Base-by-base conservation (phyloP, 495 filamentous ascomycete genomes). In the Rhypophila decipiens region DNA sequence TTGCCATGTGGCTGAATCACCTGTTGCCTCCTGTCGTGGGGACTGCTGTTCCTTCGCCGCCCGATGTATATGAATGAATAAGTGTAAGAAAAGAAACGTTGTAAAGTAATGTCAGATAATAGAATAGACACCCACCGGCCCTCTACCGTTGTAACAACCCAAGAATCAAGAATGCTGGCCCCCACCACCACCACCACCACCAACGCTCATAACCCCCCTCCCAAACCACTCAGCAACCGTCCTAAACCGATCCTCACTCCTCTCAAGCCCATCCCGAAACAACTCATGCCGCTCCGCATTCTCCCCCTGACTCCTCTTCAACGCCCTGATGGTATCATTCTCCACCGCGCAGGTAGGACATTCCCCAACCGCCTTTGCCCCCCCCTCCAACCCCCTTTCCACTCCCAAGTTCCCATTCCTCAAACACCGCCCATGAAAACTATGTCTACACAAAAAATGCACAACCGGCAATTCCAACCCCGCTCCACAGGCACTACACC, bases 371-470 rank as follows among this genome's bases (percentile, higher is more conserved):
- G n/a, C n/a, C n/a, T n/a, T n/a, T 17, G 83, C 70, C 17, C 51
- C 82, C 37, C 79, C 84, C 34, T 74, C 73, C 20, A 71, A 73
- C 37, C 57, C 73, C 36, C 61, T 61, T 7, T 31, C 45, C 41
- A 49, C 53, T 15, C 66, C 64, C 2, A 9, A 37, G 18, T 56
- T 49, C 29, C 58, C 58, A 42, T 61, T 57, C 44, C 67, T 80
- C 42, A 94, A 72, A 67, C 88, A 95, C 22, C 86, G 75, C 66
- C 94, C 85, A 61, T 98, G 93, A 74, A 95, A 98, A 37, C 83
- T 88, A 61, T 98, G 93, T 61, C 89, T 93, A 74, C 93, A 98
- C 55, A 97, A 67, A 64, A 97, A 98, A 64, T 98, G 93, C 38
- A 97, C 90, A 0, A 80, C 84, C 2, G 93, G 93, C 29, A 96